Evolutionary conservation across 1,139 yeast genomes (phyloP), one percentile per base, ranked within the genome.

Genomic region (Kluyveromyces marxianus): DNA sequence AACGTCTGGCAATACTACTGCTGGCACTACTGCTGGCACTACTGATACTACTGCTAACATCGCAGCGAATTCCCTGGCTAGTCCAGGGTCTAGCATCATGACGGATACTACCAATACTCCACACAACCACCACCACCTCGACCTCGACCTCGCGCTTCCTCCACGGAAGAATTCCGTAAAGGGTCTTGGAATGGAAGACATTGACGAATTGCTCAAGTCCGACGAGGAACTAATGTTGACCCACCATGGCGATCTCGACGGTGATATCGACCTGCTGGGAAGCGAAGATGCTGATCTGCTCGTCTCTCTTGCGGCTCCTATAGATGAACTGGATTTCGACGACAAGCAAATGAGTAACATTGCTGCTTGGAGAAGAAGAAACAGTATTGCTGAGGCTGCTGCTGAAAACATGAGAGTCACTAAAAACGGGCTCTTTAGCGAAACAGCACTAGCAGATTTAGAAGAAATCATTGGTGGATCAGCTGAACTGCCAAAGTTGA

Each of bases 381-480:
- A 82, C 34, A 79, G 85, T 46, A 74, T 77, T 46, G 83, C 72
- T 2, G 90, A 83, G 55, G 89, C 90, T 2, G 82, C 81, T n/a
- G 75, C 79, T 5, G 90, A 82, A 58, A 89, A 89, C 4, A 69
- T 79, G 54, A 69, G 90, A 50, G 78, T 83, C 10, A 84, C 94
- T 1, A 83, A 78, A 55, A 77, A 79, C 52, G 94, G 94, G 4
- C 68, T 84, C 49, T 83, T 83, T 62, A 81, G 83, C 59, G 90
- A 83, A 59, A 77, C 77, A 50, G 81, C 87, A 1, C 65, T 84
- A 55, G 78, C 81, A 7, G 84, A 81, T 55, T 85, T 83, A 35
- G 92, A 83, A 57, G 86, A 79, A 54, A 62, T 63, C 14, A 54
- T 62, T 21, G 59, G 56, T 35, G 38, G 43, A 25, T 34, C 43